Conservation (phyloP, 1,284 basidiomycete genomes). For the Tilletia horrida region DNA sequence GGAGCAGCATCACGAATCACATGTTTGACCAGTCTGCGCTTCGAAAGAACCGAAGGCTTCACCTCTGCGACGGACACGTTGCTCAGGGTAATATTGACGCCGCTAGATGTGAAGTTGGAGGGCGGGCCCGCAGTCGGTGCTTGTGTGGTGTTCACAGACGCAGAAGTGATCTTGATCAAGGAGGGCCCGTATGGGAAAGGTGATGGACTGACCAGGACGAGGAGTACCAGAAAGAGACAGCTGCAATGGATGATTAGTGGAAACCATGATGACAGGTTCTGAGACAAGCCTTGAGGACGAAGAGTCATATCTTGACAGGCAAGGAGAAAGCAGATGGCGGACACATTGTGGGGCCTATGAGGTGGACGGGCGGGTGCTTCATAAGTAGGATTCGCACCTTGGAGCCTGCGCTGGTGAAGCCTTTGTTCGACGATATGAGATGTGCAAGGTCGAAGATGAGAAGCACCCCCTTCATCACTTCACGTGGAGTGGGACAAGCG, state of each 20-base stretch:
- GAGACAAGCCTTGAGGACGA: not conserved
- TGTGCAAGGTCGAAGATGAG: too few relatives aligned
- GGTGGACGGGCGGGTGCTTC: not conserved
- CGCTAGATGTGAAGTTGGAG: not conserved
- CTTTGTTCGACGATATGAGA: too few relatives aligned
- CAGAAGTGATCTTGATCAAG: slow-evolving; percentile 6
- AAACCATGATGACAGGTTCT: not conserved
- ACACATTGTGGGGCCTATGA: not conserved
- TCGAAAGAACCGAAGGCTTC: not conserved
- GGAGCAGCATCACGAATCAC: not conserved
- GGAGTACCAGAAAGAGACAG: not conserved
- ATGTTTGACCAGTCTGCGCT: not conserved
- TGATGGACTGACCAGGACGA: slow-evolving; percentile 6
- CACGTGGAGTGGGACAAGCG: too few relatives aligned
- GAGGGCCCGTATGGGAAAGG: slow-evolving; percentile 5
- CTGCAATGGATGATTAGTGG: not conserved
- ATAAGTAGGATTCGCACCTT: too few relatives aligned
- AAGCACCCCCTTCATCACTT: too few relatives aligned
- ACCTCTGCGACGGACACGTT: slow-evolving; percentile 1
- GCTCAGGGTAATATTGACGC: slow-evolving; percentile 10
- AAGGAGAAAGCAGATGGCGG: not conserved
- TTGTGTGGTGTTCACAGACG: not conserved
- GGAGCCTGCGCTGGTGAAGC: too few relatives aligned
- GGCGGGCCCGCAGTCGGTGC: not conserved
- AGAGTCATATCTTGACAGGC: not conserved